A percentile compares a stretch with the other conserved stretches of the same genome.
phyloP scores from a whole-genome alignment of 176 grass and related monocot genomes.

The Zoysia pacifica region DNA sequence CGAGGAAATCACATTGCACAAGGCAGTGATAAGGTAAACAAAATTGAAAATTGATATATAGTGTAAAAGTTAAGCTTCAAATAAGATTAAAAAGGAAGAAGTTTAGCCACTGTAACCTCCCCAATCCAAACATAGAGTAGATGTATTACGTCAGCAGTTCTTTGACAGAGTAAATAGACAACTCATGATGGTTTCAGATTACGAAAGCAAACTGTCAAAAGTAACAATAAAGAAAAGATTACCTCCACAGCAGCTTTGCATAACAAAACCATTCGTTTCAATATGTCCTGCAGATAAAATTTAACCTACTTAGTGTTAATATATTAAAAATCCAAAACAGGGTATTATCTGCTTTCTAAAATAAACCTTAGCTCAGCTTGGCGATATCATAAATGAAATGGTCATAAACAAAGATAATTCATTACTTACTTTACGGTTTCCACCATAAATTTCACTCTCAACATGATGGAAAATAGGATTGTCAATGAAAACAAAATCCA shows the following conservation, averaged over 20 bases:
- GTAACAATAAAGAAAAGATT: conserved; percentile 27
- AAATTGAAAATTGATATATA: background rate
- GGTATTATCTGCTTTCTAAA: conserved; percentile 26
- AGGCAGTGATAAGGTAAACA: background rate
- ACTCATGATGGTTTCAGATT: background rate
- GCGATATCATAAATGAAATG: conserved; percentile 25
- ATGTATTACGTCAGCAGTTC: background rate
- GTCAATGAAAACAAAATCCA: conserved; percentile 96
- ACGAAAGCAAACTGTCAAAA: conserved; percentile 1
- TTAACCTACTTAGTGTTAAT: conserved; percentile 32
- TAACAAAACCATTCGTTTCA: conserved; percentile 88
- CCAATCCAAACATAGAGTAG: background rate
- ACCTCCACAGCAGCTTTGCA: conserved; percentile 96
- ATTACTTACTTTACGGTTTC: conserved; percentile 73
- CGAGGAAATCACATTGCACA: background rate
- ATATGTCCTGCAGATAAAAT: conserved; percentile 70
- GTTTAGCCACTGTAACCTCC: background rate
- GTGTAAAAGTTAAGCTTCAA: background rate
- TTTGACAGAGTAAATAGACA: background rate
- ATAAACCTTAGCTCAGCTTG: conserved; percentile 31
- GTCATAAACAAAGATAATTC: conserved; percentile 21
- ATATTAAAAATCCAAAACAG: conserved; percentile 15
- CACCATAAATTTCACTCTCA: conserved; percentile 86
- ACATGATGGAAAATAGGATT: conserved; percentile 71
- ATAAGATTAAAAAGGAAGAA: background rate